phyloP scores from a whole-genome alignment of 2,329 filamentous ascomycete genomes.

The Microsporum canis region DNA sequence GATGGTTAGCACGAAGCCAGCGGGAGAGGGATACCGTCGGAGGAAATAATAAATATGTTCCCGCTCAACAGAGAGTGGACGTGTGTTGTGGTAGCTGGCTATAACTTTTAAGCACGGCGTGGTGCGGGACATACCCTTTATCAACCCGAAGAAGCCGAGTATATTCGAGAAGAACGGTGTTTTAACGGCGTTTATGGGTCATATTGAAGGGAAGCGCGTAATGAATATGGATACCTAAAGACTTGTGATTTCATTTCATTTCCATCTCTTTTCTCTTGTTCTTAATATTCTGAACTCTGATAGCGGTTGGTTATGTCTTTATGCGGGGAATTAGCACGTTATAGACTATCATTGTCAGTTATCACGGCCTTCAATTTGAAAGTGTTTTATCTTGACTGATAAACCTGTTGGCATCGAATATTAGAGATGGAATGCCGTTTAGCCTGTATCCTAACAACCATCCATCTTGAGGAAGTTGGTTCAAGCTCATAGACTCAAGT shows the following conservation, averaged over 20 bases:
- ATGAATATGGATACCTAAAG: conserved; percentile 3
- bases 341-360: conserved; percentile 5
- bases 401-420: background rate
- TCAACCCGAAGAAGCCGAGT: background rate
- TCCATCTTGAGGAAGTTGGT: background rate
- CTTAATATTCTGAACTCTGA: background rate
- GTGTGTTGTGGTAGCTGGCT: background rate
- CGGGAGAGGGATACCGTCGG: background rate
- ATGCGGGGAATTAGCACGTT: conserved; percentile 3
- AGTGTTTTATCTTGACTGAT: background rate
- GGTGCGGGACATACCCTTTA: background rate
- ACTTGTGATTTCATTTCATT: background rate
- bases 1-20: background rate
- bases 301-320: conserved; percentile 5
- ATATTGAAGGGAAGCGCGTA: conserved; percentile 4
- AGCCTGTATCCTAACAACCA: background rate
- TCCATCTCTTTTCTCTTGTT: background rate
- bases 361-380: background rate
- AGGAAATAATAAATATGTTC: background rate
- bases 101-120: background rate
- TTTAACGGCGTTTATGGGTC: conserved; percentile 3
- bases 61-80: background rate
- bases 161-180: conserved; percentile 4
- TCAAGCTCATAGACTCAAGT: background rate
- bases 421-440: background rate